Percentiles rank a stretch among this genome's conserved stretches.
Conservation (phyloP, 148 eudicot species). For the Silene uniflora region DNA sequence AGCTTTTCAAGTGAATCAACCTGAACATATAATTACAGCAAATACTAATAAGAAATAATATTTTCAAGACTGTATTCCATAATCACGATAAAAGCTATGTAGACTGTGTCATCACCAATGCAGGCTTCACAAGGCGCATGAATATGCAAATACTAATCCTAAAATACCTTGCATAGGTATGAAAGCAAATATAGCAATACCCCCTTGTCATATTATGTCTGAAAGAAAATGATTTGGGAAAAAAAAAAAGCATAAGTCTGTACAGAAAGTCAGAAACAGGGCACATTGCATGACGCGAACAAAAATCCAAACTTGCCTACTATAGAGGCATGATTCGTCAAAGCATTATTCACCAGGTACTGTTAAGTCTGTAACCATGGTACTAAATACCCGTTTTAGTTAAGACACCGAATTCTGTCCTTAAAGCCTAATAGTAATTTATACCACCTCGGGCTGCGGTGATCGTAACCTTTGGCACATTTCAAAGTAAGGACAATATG, state of each 20-base stretch:
- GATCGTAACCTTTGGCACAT: neutral
- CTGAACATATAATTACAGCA: constrained; percentile 29
- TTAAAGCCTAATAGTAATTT: too few relatives aligned
- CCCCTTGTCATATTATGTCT: neutral
- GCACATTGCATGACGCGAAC: neutral
- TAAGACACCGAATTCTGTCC: neutral
- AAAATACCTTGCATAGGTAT: neutral
- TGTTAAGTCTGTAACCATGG: neutral
- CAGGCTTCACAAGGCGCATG: neutral
- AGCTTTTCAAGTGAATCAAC: constrained; percentile 54
- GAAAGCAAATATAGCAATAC: neutral
- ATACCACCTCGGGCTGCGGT: neutral
- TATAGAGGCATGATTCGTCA: too few relatives aligned
- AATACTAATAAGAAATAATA: neutral
- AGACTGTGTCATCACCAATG: neutral
- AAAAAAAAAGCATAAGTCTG: neutral
- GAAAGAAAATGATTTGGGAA: neutral
- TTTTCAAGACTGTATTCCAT: neutral
- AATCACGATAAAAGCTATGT: neutral
- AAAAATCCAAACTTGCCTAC: neutral
- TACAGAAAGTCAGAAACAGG: neutral
- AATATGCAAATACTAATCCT: neutral
- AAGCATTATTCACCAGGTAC: neutral
- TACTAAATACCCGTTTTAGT: neutral
- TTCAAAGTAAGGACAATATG: neutral